phyloP scores from a whole-genome alignment of 2,329 filamentous ascomycete genomes.

The Fonsecaea erecta region DNA sequence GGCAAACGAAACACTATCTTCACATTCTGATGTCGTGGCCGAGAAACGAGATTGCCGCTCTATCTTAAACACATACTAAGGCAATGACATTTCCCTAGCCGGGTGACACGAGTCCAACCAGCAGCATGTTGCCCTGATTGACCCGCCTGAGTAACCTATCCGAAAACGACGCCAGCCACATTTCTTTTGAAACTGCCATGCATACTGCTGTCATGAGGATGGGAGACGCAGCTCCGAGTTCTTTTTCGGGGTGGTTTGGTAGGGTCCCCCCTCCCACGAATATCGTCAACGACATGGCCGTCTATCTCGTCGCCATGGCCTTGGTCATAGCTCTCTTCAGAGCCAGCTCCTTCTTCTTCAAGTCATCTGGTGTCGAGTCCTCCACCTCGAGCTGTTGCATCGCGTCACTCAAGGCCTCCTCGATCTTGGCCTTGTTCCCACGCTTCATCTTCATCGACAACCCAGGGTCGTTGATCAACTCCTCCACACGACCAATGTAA shows the following conservation, averaged over 20 bases:
- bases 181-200: constrained; percentile 20
- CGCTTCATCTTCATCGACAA: constrained; percentile 98
- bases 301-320: constrained; percentile 90
- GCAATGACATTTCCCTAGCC: constrained; percentile 16
- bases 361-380: constrained; percentile 86
- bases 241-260: background rate
- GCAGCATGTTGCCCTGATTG: background rate
- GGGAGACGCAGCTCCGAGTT: constrained; percentile 12
- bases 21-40: constrained; percentile 3
- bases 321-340: constrained; percentile 98
- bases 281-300: background rate
- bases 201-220: constrained; percentile 17
- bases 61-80: constrained; percentile 21
- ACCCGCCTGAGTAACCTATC: constrained; percentile 20
- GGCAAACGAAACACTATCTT: background rate
- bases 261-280: background rate
- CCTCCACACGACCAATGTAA: constrained; percentile 97
- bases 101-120: background rate
- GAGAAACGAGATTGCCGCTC: constrained; percentile 19
- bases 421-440: constrained; percentile 99
- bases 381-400: constrained; percentile 97
- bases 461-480: constrained; percentile 95
- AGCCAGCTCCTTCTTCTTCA: constrained; percentile 99
- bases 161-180: constrained; percentile 25
- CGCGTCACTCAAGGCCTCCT: constrained; percentile 92